Base-by-base conservation (phyloP, 2,329 filamentous ascomycete species). In the Xylariaceae sp. region DNA sequence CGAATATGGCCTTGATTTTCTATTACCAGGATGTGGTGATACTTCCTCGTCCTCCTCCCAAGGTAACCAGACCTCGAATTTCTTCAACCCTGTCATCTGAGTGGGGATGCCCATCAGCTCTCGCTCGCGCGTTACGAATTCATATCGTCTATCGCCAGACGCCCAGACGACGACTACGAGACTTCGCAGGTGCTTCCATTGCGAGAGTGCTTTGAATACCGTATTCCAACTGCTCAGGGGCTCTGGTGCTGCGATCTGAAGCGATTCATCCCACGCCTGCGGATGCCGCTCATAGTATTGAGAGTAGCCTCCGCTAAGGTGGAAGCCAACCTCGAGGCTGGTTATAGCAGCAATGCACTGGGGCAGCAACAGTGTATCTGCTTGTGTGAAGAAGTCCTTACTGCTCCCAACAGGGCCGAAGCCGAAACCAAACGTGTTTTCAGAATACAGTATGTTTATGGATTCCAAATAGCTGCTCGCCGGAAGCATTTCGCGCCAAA, bases 121-220 rank as follows among this genome's bases (percentile, higher is more conserved):
- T 17, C 51, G 35, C 55, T 64, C 63, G 15, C 59, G 56, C 11
- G 59, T 52, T 45, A 44, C 55, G 48, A 64, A 64, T 35, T 63
- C 61, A 18, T 64, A 59, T 51, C 63, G 58, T 35, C 63, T 58
- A 39, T 64, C 63, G 6, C 63, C 63, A 11, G 63, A 64, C 11
- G 56, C 61, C 63, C 63, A 64, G 23, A 64, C 63, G 6, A 64
- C 63, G 9, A 64, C 55, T 7, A 63, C 61, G 18, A 64, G 61
- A 17, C 53, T 57, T 34, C 37, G 56, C 1, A 64, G 63, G 15
- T 61, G 58, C 48, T 60, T 63, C 61, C 63, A 63, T 35, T 54
- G 55, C 10, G 53, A 45, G 18, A 64, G 23, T 56, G 63, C 58
- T 44, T 53, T 63, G 51, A 64, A 64, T 13, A 64, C 58, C 3